Percentiles rank a stretch among this genome's conserved stretches.
Conservation (phyloP, 768 basidiomycete genomes). For the Phanerodontia chrysosporium region DNA sequence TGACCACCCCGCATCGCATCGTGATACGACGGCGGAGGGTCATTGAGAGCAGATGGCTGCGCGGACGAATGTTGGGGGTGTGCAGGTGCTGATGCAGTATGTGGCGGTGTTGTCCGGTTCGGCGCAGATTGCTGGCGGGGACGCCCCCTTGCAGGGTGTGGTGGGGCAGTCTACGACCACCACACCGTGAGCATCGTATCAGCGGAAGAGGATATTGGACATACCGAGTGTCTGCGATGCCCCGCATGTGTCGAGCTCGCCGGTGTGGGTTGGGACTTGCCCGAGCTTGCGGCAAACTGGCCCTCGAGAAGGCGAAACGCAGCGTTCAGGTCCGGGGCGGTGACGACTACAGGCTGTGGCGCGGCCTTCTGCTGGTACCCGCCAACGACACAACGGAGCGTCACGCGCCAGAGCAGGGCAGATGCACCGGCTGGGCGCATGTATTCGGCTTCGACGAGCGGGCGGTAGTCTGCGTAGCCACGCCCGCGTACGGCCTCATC, state of each 20-base stretch:
- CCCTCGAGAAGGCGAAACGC: constrained; percentile 9
- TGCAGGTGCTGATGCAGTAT: not conserved
- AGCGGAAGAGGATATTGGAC: not conserved
- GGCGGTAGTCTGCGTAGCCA: constrained; percentile 8
- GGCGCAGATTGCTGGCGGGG: not conserved
- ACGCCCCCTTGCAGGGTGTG: not conserved
- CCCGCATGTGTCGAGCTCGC: not conserved
- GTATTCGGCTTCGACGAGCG: constrained; percentile 11
- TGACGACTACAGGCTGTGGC: constrained; percentile 12
- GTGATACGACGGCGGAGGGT: constrained; percentile 6
- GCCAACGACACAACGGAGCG: constrained; percentile 10
- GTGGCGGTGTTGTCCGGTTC: not conserved
- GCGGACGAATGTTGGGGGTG: not conserved
- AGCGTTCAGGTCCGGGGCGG: constrained; percentile 2
- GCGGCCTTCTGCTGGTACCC: constrained; percentile 9
- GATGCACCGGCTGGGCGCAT: not conserved
- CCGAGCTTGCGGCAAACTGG: constrained; percentile 9
- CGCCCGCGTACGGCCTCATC: constrained; percentile 9
- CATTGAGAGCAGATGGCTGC: not conserved
- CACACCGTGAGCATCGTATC: not conserved
- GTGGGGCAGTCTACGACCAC: not conserved
- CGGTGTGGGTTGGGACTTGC: not conserved
- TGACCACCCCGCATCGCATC: constrained; percentile 3
- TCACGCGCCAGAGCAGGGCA: constrained; percentile 8
- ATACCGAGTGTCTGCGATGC: not conserved